Percentiles rank a stretch among this genome's conserved stretches.
phyloP scores from a whole-genome alignment of 768 basidiomycete species.

The Rhodotorula toruloides region DNA sequence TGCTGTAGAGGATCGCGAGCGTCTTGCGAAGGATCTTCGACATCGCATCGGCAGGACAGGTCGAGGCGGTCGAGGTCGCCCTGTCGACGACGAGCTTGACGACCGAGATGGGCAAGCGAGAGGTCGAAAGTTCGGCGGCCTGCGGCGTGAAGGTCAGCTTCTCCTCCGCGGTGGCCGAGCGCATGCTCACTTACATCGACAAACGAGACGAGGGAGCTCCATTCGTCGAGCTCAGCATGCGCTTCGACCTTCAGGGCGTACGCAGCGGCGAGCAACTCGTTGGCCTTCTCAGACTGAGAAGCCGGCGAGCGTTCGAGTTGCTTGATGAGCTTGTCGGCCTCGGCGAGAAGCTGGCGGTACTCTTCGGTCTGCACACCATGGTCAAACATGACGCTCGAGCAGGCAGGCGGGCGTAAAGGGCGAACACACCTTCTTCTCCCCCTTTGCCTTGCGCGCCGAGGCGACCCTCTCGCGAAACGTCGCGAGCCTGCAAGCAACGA shows the following conservation, averaged over 20 bases:
- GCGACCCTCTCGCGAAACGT: background rate
- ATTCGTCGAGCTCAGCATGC: background rate
- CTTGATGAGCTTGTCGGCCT: background rate
- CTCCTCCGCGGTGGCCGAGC: too few relatives aligned
- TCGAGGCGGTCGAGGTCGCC: background rate
- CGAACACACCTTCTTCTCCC: background rate
- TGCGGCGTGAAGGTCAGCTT: too few relatives aligned
- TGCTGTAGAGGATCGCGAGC: constrained; percentile 1
- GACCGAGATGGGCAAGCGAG: background rate
- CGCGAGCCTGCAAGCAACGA: background rate
- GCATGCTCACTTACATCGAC: too few relatives aligned
- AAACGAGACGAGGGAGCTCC: too few relatives aligned
- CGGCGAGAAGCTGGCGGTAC: background rate
- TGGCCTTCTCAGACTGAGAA: background rate
- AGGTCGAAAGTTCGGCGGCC: background rate
- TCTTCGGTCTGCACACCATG: background rate
- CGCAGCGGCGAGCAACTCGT: background rate
- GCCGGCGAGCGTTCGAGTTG: background rate
- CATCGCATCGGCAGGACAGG: background rate
- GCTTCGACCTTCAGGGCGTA: constrained; percentile 2
- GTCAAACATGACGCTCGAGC: accelerated
- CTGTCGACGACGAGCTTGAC: constrained; percentile 10
- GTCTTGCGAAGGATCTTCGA: constrained; percentile 6
- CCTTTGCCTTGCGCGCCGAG: background rate
- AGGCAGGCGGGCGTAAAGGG: background rate